phyloP scores from a whole-genome alignment of 768 basidiomycete species.

The Naganishia randhawae region DNA sequence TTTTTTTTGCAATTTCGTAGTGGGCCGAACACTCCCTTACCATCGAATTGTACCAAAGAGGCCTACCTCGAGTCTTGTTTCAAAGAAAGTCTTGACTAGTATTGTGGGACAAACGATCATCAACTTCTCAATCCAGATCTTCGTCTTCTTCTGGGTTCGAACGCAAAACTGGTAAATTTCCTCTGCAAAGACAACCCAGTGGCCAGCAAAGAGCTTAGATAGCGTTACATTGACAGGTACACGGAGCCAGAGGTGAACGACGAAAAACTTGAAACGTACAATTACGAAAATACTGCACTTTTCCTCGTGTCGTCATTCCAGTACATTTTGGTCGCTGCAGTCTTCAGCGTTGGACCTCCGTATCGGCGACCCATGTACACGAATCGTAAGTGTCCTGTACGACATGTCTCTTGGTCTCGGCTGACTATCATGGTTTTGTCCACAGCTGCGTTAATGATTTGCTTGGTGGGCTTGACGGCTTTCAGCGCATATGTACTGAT shows the following conservation, averaged over 20 bases:
- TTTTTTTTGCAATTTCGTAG: slow-evolving; percentile 53
- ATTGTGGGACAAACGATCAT: slow-evolving; percentile 88
- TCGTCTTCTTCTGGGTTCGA: slow-evolving; percentile 86
- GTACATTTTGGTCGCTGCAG: slow-evolving; percentile 92
- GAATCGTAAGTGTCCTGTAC: slow-evolving; percentile 62
- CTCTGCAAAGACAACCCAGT: background rate
- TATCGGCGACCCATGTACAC: slow-evolving; percentile 93
- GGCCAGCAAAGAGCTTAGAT: background rate
- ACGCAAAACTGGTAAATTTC: slow-evolving; percentile 70
- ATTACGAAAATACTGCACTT: slow-evolving; percentile 85
- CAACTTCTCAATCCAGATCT: slow-evolving; percentile 74
- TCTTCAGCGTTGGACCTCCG: slow-evolving; percentile 96
- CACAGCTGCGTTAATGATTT: slow-evolving; percentile 74
- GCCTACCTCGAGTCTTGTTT: slow-evolving; percentile 91
- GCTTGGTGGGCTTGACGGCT: slow-evolving; percentile 63
- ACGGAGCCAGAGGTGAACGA: slow-evolving; percentile 62
- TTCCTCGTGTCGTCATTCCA: slow-evolving; percentile 97
- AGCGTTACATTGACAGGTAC: slow-evolving; percentile 60
- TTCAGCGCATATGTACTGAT: slow-evolving; percentile 78
- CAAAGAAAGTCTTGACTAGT: slow-evolving; percentile 87
- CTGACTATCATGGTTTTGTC: slow-evolving; percentile 1
- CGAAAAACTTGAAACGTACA: slow-evolving; percentile 73
- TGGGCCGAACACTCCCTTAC: slow-evolving; percentile 91
- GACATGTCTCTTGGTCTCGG: background rate
- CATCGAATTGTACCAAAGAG: slow-evolving; percentile 79